phyloP scores from a whole-genome alignment of 495 filamentous ascomycete species.

The Lichenothelia convexa region DNA sequence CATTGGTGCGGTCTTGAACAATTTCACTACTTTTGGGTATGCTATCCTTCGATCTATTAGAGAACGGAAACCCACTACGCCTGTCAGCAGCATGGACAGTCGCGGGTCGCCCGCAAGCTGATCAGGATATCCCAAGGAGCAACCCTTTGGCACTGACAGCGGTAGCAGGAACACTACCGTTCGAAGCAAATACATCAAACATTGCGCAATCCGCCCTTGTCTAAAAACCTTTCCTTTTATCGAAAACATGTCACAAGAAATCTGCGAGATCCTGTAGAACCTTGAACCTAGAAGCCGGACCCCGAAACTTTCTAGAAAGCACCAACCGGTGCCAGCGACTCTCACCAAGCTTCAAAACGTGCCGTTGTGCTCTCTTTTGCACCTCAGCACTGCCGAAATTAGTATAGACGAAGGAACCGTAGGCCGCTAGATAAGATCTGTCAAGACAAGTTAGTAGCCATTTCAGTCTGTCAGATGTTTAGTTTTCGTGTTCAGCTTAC shows the following conservation, averaged over 20 bases:
- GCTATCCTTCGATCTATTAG: too few species aligned
- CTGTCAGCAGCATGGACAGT: neutral
- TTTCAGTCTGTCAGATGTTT: neutral
- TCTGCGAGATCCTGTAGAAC: too few species aligned
- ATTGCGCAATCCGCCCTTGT: constrained; percentile 2
- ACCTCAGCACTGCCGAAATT: constrained; percentile 3
- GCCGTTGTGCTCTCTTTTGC: neutral
- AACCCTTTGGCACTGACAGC: constrained; percentile 8
- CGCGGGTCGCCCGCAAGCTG: constrained; percentile 5
- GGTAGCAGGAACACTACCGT: constrained; percentile 1
- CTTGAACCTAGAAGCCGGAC: constrained; percentile 11
- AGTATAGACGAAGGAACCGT: neutral
- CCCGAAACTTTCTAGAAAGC: neutral
- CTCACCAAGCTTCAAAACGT: neutral
- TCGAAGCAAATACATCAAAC: neutral
- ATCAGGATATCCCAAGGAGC: constrained; percentile 12
- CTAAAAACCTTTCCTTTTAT: constrained; percentile 3
- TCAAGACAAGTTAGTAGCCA: constrained; percentile 1
- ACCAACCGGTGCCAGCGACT: neutral
- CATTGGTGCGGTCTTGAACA: too few species aligned
- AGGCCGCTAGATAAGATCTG: constrained; percentile 17
- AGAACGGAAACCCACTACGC: too few species aligned
- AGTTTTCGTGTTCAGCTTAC: constrained; percentile 11
- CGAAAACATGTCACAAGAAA: constrained; percentile 5
- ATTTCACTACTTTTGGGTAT: too few species aligned